A percentile compares a stretch with the other conserved stretches of the same genome.
These are phyloP conservation scores for Neurospora sp. DNA, from an alignment of 495 filamentous ascomycete genomes.

Conservation along the genomic window DNA sequence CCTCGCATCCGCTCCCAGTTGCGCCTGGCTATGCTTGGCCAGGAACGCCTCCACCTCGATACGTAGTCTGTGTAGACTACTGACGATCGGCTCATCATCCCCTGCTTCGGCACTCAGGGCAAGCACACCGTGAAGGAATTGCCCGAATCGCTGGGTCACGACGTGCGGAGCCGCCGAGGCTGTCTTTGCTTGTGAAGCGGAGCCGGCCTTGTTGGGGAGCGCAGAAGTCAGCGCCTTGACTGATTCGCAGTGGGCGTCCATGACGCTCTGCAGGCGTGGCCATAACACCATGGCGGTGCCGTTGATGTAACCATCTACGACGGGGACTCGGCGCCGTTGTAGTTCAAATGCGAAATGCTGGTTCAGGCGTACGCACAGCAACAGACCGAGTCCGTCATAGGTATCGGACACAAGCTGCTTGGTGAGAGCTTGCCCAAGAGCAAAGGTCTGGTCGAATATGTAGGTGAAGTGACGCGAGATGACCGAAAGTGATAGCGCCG, in stretches of 20 bases:
- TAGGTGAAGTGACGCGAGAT: slow-evolving; percentile 59
- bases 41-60: slow-evolving; percentile 72
- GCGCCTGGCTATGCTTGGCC: slow-evolving; percentile 49
- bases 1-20: slow-evolving; percentile 56
- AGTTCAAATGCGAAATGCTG: slow-evolving; percentile 89
- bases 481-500: slow-evolving; percentile 43
- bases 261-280: slow-evolving; percentile 88
- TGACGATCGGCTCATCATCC: slow-evolving; percentile 84
- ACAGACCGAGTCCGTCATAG: slow-evolving; percentile 72
- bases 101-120: slow-evolving; percentile 74
- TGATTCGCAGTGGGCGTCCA: slow-evolving; percentile 87
- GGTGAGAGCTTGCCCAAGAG: slow-evolving; percentile 66
- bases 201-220: slow-evolving; percentile 34
- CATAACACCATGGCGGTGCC: slow-evolving; percentile 91
- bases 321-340: slow-evolving; percentile 81
- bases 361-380: slow-evolving; percentile 87
- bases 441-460: slow-evolving; percentile 78
- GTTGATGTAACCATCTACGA: slow-evolving; percentile 86
- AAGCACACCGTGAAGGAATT: slow-evolving; percentile 77
- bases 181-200: slow-evolving; percentile 47
- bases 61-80: slow-evolving; percentile 64
- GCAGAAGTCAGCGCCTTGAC: slow-evolving; percentile 50
- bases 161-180: slow-evolving; percentile 84
- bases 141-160: slow-evolving; percentile 85
- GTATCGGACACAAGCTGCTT: slow-evolving; percentile 66